Conservation (phyloP, 148 eudicot species). For the Hydrangea macrophylla region DNA sequence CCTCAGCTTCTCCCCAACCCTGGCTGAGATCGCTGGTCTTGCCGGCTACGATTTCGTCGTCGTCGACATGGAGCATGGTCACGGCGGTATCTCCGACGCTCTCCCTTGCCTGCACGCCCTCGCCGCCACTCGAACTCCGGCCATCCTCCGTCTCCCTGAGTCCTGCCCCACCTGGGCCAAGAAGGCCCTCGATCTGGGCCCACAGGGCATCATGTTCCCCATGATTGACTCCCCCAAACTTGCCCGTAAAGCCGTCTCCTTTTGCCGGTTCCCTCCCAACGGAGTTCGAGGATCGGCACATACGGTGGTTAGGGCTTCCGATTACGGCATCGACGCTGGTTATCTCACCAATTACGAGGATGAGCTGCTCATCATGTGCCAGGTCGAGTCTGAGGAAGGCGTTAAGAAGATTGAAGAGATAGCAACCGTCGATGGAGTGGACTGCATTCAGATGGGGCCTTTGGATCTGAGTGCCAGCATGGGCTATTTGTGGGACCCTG, state of each 20-base stretch:
- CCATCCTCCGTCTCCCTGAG: conserved; percentile 70
- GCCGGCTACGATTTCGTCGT: conserved; percentile 81
- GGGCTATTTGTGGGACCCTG: conserved; percentile 87
- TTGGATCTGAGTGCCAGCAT: conserved; percentile 78
- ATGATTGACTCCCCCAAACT: conserved; percentile 55
- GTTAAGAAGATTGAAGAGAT: conserved; percentile 56
- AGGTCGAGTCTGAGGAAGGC: conserved; percentile 62
- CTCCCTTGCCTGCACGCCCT: conserved; percentile 67
- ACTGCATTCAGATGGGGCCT: conserved; percentile 80
- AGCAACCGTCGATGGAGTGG: conserved; percentile 78
- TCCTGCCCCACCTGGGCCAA: conserved; percentile 64
- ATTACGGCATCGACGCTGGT: conserved; percentile 62
- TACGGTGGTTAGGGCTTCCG: conserved; percentile 71
- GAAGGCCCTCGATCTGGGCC: conserved; percentile 85
- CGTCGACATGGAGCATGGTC: conserved; percentile 89
- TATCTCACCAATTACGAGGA: conserved; percentile 53
- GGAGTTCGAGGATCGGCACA: conserved; percentile 85
- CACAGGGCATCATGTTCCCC: conserved; percentile 86
- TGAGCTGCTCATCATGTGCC: conserved; percentile 73
- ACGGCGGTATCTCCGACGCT: conserved; percentile 60
- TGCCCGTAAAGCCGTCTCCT: conserved; percentile 65
- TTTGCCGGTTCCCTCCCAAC: conserved; percentile 72
- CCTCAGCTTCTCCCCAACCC: conserved; percentile 65
- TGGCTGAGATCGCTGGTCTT: conserved; percentile 79
- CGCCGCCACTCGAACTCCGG: conserved; percentile 58